A percentile compares a stretch with the other conserved stretches of the same genome.
These are phyloP conservation scores for Leccinum boreale DNA, from an alignment of 768 basidiomycete species.

Conservation along the genomic window DNA sequence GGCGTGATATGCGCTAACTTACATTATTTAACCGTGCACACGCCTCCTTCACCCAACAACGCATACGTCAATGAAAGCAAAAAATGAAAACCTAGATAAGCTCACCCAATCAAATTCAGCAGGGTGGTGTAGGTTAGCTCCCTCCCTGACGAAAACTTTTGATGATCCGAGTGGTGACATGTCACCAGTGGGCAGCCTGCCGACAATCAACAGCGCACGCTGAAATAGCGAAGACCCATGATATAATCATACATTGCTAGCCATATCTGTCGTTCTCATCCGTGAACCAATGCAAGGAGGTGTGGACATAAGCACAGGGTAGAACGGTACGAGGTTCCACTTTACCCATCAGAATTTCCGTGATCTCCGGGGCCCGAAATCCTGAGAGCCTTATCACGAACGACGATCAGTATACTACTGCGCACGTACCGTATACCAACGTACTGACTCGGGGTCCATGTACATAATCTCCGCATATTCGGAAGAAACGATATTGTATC, in stretches of 20 bases:
- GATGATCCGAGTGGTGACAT: not conserved
- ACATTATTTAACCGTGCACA: constrained; percentile 3
- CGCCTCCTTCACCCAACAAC: constrained; percentile 1
- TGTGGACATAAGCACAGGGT: not conserved
- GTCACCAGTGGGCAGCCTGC: not conserved
- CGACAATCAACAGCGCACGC: not conserved
- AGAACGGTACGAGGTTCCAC: not conserved
- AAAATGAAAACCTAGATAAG: not conserved
- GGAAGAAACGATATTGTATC: not conserved
- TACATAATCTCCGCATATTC: not conserved
- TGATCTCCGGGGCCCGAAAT: not conserved
- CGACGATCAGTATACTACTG: not conserved
- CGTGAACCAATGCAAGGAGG: not conserved
- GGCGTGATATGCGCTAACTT: not conserved
- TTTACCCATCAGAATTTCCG: not conserved
- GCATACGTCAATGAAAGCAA: not conserved
- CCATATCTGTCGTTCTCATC: not conserved
- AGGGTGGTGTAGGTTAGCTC: not conserved
- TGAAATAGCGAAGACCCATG: not conserved
- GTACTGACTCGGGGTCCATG: not conserved
- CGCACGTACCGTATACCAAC: not conserved
- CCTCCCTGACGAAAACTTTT: not conserved
- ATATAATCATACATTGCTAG: not conserved
- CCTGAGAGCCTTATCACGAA: not conserved
- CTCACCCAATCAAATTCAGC: not conserved